Evolutionary conservation across 352 stramenopile genomes (phyloP).

Genomic region (Aphanomyces euteiches): DNA sequence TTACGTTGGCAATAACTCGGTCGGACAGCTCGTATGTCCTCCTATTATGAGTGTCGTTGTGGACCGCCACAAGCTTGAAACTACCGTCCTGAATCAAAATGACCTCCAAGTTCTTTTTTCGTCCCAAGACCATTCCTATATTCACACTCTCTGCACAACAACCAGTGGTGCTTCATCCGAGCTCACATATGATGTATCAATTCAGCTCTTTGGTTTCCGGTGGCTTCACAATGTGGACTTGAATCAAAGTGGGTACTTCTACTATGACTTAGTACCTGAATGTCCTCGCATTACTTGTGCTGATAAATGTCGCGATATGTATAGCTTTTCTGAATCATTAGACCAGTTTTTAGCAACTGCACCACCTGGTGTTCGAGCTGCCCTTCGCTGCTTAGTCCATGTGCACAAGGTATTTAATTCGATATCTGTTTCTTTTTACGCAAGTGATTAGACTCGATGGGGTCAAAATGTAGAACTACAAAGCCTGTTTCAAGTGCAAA

Average conservation of each 20-base stretch:
- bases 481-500: constrained; percentile 26
- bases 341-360: too few species aligned
- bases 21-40: constrained; percentile 8
- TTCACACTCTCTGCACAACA: constrained; percentile 2
- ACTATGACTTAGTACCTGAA: constrained; percentile 23
- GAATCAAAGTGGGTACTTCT: constrained; percentile 28
- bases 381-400: constrained; percentile 20
- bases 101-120: constrained; percentile 21
- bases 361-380: constrained; percentile 1
- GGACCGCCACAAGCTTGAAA: constrained; percentile 22
- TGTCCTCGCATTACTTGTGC: neutral
- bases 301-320: too few species aligned
- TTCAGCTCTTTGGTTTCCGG: constrained; percentile 25
- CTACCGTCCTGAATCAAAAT: constrained; percentile 25
- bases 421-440: neutral
- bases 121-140: neutral
- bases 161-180: neutral
- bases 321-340: too few species aligned
- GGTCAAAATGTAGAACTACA: constrained; percentile 18
- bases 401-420: constrained; percentile 12
- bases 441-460: constrained; percentile 23
- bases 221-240: constrained; percentile 27
- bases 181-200: constrained; percentile 23
- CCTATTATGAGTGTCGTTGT: constrained; percentile 26
- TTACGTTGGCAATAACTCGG: neutral